phyloP scores from a whole-genome alignment of 1,139 yeast genomes.

The Lodderomyces beijingensis region DNA sequence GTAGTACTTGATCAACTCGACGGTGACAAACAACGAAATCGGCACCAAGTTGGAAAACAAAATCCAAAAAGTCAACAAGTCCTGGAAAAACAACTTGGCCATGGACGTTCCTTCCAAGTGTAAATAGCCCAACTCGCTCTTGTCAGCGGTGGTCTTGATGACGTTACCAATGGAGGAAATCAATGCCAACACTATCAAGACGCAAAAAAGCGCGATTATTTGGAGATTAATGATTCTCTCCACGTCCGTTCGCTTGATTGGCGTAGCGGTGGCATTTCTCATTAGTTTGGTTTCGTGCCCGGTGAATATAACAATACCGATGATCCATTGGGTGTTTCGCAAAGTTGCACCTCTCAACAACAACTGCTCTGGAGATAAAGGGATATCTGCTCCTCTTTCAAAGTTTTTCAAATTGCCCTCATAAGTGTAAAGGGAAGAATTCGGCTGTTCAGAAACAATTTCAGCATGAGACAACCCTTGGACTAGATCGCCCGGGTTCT shows the following conservation, averaged over 20 bases:
- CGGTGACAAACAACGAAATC: constrained; percentile 90
- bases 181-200: constrained; percentile 69
- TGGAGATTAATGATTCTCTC: constrained; percentile 93
- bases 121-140: constrained; percentile 55
- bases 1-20: constrained; percentile 89
- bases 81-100: constrained; percentile 73
- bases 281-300: constrained; percentile 97
- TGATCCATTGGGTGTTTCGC: constrained; percentile 92
- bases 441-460: constrained; percentile 85
- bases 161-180: constrained; percentile 89
- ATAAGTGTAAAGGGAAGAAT: constrained; percentile 88
- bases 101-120: constrained; percentile 66
- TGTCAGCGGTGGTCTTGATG: constrained; percentile 57
- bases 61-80: constrained; percentile 92
- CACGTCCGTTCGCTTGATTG: constrained; percentile 94
- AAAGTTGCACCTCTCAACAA: constrained; percentile 92
- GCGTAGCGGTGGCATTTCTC: constrained; percentile 99
- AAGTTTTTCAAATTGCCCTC: constrained; percentile 75
- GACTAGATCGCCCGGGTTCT: constrained; percentile 61
- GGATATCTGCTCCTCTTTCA: constrained; percentile 32
- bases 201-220: constrained; percentile 79
- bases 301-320: constrained; percentile 89
- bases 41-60: constrained; percentile 94
- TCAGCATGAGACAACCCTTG: constrained; percentile 30
- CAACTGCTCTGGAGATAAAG: constrained; percentile 87